Evolutionary conservation across 2,329 filamentous ascomycete species (phyloP), one percentile per base, ranked within the genome.

Genomic region (Claviceps sorghi): DNA sequence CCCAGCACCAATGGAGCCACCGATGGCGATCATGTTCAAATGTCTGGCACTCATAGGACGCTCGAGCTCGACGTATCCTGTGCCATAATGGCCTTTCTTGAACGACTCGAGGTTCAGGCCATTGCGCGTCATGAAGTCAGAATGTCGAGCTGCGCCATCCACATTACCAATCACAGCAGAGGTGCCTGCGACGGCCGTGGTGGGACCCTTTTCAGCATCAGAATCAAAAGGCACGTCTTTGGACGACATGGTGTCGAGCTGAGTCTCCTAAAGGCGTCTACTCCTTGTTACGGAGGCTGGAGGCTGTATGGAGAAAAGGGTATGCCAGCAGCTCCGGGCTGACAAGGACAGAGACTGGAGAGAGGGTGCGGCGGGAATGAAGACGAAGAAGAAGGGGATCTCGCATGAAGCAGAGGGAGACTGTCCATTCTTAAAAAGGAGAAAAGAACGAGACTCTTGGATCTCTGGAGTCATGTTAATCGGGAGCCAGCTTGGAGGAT

Each of bases 1-100:
- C 67, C 78, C 78, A 62, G 78, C 78, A 63, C 78, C 78, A 52
- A 81, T 81, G 36, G 77, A 78, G 54, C 77, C 78, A 60, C 77
- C 77, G 53, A 80, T 79, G 60, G 77, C 76, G 64, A 80, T 80
- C 76, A 79, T 79, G 64, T 80, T 74, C 60, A 80, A 65, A 64
- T 79, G 77, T 58, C 77, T 73, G 43, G 67, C 65, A 66, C 75
- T 73, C 68, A 80, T 75, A 57, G 65, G 61, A 50, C 67, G 65
- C 54, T 72, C 67, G 7, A 72, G 63, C 57, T 71, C 66, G 47
- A 65, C 57, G 26, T 62, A 29, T 45, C 64, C 65, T 3, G 13
- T 45, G 49, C 65, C 65, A 58, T 67, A 68, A 54, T 64, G 54
- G 52, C 62, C 62, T 54, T 59, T 62, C 59, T 65, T 64, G 65